These are phyloP conservation scores for Melastoma candidum DNA, from an alignment of 441 rosid genomes.

Conservation along the genomic window DNA sequence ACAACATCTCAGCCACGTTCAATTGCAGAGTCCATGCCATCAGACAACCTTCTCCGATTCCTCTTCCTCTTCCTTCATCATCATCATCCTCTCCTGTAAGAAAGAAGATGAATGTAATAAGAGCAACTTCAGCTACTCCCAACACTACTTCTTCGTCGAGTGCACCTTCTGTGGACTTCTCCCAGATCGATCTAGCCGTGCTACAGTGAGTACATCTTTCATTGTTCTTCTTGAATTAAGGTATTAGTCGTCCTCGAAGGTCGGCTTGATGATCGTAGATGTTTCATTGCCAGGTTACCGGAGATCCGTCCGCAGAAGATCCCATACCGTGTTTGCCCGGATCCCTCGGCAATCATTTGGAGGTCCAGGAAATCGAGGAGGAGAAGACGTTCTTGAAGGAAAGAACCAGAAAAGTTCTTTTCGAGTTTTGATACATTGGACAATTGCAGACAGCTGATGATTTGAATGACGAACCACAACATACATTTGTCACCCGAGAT, in stretches of 20 bases:
- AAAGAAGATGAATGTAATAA: conserved; percentile 15
- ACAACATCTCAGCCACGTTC: conserved; percentile 28
- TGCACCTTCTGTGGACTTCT: conserved; percentile 50
- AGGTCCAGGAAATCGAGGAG: conserved; percentile 34
- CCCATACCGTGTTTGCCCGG: conserved; percentile 58
- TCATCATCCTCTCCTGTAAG: not conserved
- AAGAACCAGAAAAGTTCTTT: not conserved
- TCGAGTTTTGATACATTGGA: no score
- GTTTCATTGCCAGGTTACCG: conserved; percentile 44
- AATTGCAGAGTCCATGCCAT: conserved; percentile 68
- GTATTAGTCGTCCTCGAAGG: not conserved
- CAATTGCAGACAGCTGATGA: no score
- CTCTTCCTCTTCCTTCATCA: conserved; percentile 3
- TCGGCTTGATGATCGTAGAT: not conserved
- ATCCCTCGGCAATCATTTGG: conserved; percentile 64
- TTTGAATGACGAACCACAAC: no score
- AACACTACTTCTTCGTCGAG: conserved; percentile 21
- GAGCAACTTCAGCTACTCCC: conserved; percentile 7
- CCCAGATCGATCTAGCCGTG: conserved; percentile 55
- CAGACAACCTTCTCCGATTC: conserved; percentile 31
- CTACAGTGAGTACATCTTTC: conserved; percentile 39
- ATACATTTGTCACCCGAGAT: no score
- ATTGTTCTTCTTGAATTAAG: not conserved
- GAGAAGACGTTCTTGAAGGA: conserved; percentile 4
- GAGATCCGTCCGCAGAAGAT: conserved; percentile 47